These are phyloP conservation scores for Acanthamoeba culbertsoni DNA, from an alignment of 208 protist genomes.

Conservation along the genomic window DNA sequence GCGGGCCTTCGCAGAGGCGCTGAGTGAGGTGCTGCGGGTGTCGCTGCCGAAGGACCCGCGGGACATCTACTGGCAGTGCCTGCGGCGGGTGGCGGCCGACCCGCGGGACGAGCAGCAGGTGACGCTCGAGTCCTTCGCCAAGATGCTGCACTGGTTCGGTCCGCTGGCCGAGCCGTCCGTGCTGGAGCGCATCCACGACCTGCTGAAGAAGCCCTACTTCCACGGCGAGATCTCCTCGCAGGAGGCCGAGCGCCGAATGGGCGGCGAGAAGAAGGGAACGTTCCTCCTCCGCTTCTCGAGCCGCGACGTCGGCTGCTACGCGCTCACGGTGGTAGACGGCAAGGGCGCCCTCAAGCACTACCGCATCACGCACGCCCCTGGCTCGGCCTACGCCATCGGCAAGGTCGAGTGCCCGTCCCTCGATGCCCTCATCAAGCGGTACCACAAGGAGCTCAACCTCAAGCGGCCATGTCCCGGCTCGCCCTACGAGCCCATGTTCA, in stretches of 20 bases:
- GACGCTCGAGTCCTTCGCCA: slow-evolving; percentile 41
- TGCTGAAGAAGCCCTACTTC: slow-evolving; percentile 31
- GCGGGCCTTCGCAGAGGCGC: neutral
- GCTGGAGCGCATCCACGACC: slow-evolving; percentile 48
- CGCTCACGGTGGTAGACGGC: slow-evolving; percentile 30
- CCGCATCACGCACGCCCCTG: slow-evolving; percentile 34
- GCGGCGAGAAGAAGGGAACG: slow-evolving; percentile 50
- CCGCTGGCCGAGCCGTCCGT: neutral
- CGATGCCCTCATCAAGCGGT: slow-evolving; percentile 48
- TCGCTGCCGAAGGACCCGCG: slow-evolving; percentile 25
- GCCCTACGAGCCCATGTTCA: slow-evolving; percentile 50
- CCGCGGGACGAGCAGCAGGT: neutral
- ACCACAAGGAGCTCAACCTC: slow-evolving; percentile 57
- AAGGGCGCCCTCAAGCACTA: slow-evolving; percentile 56
- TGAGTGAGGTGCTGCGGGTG: neutral
- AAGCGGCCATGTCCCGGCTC: slow-evolving; percentile 58
- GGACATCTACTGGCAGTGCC: slow-evolving; percentile 46
- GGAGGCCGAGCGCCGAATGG: slow-evolving; percentile 45
- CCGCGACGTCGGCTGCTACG: slow-evolving; percentile 42
- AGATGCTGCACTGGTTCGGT: slow-evolving; percentile 55
- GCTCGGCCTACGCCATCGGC: slow-evolving; percentile 37
- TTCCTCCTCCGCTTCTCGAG: slow-evolving; percentile 57
- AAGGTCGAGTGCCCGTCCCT: slow-evolving; percentile 47
- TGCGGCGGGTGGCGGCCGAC: neutral
- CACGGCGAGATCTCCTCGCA: slow-evolving; percentile 49